phyloP scores from a whole-genome alignment of 352 stramenopile genomes.

The Sclerospora graminicola region DNA sequence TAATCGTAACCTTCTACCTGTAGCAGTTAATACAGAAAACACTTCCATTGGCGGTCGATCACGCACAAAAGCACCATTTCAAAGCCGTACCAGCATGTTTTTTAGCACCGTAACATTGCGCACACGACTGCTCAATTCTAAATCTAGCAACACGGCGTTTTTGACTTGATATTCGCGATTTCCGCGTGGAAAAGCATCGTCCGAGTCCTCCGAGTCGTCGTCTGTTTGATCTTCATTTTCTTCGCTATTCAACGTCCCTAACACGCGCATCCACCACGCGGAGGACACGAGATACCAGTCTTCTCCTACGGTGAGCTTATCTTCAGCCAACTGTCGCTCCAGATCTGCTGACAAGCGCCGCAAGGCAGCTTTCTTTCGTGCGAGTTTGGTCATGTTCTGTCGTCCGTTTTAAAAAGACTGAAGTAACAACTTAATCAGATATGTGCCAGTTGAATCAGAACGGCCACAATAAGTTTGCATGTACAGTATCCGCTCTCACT shows the following conservation, averaged over 20 bases:
- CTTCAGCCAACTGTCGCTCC: slow-evolving; percentile 21
- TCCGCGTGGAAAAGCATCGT: slow-evolving; percentile 4
- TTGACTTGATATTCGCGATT: slow-evolving; percentile 11
- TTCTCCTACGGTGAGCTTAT: slow-evolving; percentile 38
- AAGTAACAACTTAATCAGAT: too few relatives aligned
- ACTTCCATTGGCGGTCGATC: too few relatives aligned
- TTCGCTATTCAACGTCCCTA: slow-evolving; percentile 7
- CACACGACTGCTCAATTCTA: slow-evolving; percentile 25
- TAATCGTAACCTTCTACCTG: slow-evolving; percentile 59
- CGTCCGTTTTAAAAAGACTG: too few relatives aligned
- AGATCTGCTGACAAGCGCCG: slow-evolving; percentile 11
- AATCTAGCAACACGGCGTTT: slow-evolving; percentile 49
- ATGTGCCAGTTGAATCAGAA: too few relatives aligned
- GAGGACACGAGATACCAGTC: slow-evolving; percentile 50
- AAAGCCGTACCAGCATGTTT: slow-evolving; percentile 34
- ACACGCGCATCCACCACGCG: slow-evolving; percentile 41
- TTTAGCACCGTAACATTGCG: slow-evolving; percentile 40
- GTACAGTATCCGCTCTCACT: too few relatives aligned
- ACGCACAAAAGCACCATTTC: background rate
- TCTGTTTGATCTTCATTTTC: slow-evolving; percentile 25
- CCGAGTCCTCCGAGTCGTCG: slow-evolving; percentile 22
- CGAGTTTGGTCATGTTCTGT: background rate
- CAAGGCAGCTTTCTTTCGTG: background rate
- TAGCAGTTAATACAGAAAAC: background rate
- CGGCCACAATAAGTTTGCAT: too few relatives aligned